These are phyloP conservation scores for Senna siamea DNA, from an alignment of 306 rosid genomes.

Conservation along the genomic window DNA sequence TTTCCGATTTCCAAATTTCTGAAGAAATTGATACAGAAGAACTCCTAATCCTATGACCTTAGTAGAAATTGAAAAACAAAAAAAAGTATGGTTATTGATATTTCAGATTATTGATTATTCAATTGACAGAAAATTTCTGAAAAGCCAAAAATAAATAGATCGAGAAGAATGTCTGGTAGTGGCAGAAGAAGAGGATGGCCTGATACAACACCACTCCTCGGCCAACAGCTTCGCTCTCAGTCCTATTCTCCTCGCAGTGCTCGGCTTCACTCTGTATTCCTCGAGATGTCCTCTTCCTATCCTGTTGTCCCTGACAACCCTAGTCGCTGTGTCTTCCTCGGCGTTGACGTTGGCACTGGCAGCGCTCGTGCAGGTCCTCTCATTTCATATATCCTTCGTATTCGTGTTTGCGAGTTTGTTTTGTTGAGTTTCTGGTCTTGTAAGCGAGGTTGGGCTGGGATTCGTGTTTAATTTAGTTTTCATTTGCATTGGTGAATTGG, in stretches of 20 bases:
- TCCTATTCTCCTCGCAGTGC: slow-evolving; percentile 10
- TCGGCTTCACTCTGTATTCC: slow-evolving; percentile 20
- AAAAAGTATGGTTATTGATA: neutral
- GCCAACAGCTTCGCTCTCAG: slow-evolving; percentile 30
- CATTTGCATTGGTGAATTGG: neutral
- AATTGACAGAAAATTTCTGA: slow-evolving; percentile 14
- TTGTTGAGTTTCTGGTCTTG: neutral
- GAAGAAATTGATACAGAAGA: neutral
- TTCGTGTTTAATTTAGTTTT: neutral
- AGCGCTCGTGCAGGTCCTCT: slow-evolving; percentile 91
- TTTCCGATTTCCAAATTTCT: neutral
- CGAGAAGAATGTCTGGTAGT: slow-evolving; percentile 37
- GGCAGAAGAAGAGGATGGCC: slow-evolving; percentile 39
- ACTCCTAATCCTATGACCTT: neutral
- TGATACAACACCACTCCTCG: slow-evolving; percentile 45
- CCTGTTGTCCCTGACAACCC: slow-evolving; percentile 18
- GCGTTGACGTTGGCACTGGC: slow-evolving; percentile 94
- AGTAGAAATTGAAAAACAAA: neutral
- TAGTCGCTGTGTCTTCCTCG: slow-evolving; percentile 69
- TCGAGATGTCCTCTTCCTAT: slow-evolving; percentile 57
- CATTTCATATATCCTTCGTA: neutral
- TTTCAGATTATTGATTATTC: neutral
- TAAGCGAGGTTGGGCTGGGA: neutral
- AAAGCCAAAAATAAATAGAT: neutral
- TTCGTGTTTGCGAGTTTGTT: neutral